Evolutionary conservation across 2,329 filamentous ascomycete genomes (phyloP).

Genomic region (Penicillium sp.): DNA sequence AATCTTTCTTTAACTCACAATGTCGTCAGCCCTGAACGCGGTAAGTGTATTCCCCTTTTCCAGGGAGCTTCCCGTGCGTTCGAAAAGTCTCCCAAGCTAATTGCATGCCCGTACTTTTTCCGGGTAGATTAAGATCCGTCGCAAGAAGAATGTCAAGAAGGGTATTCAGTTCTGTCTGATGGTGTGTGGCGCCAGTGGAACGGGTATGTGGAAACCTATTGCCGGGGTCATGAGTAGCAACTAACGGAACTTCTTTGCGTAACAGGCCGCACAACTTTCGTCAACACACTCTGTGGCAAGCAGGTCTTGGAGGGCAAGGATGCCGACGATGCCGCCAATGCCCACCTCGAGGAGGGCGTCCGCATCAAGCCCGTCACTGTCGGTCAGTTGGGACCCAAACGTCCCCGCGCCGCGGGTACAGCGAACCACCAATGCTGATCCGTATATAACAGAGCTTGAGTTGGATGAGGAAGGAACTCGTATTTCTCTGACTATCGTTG

Average conservation of each 20-base stretch:
- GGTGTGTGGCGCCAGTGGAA: slow-evolving; percentile 98
- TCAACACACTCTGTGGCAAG: slow-evolving; percentile 98
- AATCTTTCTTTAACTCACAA: slow-evolving; percentile 37
- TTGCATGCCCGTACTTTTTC: slow-evolving; percentile 20
- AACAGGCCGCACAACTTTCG: slow-evolving; percentile 91
- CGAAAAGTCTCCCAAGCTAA: slow-evolving; percentile 20
- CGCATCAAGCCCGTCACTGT: slow-evolving; percentile 99
- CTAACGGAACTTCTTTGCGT: slow-evolving; percentile 9
- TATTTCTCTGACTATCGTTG: slow-evolving; percentile 96
- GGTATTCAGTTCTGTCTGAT: slow-evolving; percentile 99
- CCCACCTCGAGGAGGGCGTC: slow-evolving; percentile 92
- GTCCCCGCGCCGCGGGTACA: slow-evolving; percentile 1
- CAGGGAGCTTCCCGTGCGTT: slow-evolving; percentile 18
- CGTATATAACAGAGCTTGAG: slow-evolving; percentile 66
- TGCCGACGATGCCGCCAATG: slow-evolving; percentile 79
- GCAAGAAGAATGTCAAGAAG: slow-evolving; percentile 99
- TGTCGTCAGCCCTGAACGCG: slow-evolving; percentile 54
- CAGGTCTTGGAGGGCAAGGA: slow-evolving; percentile 88
- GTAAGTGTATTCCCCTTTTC: slow-evolving; percentile 42
- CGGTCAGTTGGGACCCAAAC: slow-evolving; percentile 56
- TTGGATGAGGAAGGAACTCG: slow-evolving; percentile 97
- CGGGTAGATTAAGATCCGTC: slow-evolving; percentile 83
- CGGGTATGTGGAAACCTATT: slow-evolving; percentile 57
- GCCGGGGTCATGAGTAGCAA: neutral
- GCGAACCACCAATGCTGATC: slow-evolving; percentile 29